These are phyloP conservation scores for Naganishia friedmannii DNA, from an alignment of 768 basidiomycete species.

Conservation along the genomic window DNA sequence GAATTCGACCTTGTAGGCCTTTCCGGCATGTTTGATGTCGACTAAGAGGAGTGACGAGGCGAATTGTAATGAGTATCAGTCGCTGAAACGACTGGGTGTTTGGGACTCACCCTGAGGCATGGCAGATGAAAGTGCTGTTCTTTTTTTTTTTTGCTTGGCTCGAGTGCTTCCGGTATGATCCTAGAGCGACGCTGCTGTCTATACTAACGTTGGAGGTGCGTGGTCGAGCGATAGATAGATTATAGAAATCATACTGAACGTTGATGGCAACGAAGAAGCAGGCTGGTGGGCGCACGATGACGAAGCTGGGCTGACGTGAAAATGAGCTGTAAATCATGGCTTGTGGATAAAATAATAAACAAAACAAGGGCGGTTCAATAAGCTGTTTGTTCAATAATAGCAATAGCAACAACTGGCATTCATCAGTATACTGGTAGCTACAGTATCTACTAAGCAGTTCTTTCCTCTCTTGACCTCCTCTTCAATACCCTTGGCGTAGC, in stretches of 20 bases:
- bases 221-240: background rate
- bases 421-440: background rate
- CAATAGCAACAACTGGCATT: background rate
- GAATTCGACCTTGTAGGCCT: slow-evolving; percentile 67
- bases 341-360: background rate
- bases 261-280: background rate
- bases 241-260: background rate
- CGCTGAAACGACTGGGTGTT: background rate
- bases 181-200: background rate
- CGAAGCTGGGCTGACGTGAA: background rate
- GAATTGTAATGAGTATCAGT: background rate
- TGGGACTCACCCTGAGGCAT: slow-evolving; percentile 16
- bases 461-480: background rate
- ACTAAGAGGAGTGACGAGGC: slow-evolving; percentile 46
- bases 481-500: background rate
- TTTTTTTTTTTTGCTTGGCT: background rate
- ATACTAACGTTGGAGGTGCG: background rate
- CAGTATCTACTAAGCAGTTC: too few species aligned
- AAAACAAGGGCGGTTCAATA: background rate
- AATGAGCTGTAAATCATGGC: slow-evolving; percentile 5
- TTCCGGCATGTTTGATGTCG: slow-evolving; percentile 85
- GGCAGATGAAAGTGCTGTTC: background rate
- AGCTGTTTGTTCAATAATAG: background rate
- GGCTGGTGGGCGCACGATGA: background rate
- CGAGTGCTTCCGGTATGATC: background rate